Percentiles rank a stretch among this genome's conserved stretches.
These are phyloP conservation scores for Starmerella geochares DNA, from an alignment of 805 yeast genomes.

Conservation along the genomic window DNA sequence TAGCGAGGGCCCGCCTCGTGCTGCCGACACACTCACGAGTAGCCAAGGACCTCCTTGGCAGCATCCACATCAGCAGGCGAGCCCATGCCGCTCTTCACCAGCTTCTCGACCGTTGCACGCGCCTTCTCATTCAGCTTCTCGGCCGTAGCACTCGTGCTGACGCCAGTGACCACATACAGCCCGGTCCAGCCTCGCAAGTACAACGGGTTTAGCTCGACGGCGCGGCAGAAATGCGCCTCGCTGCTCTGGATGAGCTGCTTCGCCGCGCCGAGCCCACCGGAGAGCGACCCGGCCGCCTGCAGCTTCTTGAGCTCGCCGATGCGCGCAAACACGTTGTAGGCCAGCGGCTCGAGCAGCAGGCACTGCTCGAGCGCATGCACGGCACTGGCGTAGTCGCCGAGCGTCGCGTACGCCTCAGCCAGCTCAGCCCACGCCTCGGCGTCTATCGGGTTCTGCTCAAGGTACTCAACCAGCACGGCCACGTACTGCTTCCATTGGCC, in stretches of 20 bases:
- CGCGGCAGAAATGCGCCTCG: conserved; percentile 46
- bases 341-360: conserved; percentile 54
- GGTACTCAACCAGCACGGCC: conserved; percentile 42
- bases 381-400: conserved; percentile 59
- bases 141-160: background rate
- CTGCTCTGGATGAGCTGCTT: conserved; percentile 23
- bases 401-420: conserved; percentile 48
- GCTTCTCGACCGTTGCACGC: conserved; percentile 31
- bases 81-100: conserved; percentile 30
- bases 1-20: too few species aligned
- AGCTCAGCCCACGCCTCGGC: conserved; percentile 69
- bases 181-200: conserved; percentile 71
- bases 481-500: conserved; percentile 39
- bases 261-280: conserved; percentile 20
- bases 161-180: conserved; percentile 32
- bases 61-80: conserved; percentile 34
- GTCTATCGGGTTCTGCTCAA: conserved; percentile 65
- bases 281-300: conserved; percentile 21
- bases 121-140: conserved; percentile 35
- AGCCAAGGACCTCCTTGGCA: conserved; percentile 29
- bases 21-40: background rate
- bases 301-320: conserved; percentile 44
- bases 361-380: conserved; percentile 62
- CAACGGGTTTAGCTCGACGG: conserved; percentile 66
- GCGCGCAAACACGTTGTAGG: conserved; percentile 54